Evolutionary conservation across 441 rosid genomes (phyloP).

Genomic region (Adansonia grandidieri): DNA sequence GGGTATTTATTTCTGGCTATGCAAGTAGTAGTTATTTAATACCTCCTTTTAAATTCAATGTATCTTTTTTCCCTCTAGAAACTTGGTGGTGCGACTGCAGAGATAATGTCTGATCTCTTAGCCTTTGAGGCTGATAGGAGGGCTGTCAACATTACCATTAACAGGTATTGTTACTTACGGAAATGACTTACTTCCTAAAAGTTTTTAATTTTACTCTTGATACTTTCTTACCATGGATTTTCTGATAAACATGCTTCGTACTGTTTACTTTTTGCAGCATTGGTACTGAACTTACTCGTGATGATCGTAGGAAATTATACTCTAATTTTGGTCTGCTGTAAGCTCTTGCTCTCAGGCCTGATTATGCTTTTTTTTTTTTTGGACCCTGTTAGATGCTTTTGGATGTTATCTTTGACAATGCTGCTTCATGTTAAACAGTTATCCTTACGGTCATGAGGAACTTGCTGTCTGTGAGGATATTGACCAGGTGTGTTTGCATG

Average conservation of each 20-base stretch:
- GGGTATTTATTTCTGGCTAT: background rate
- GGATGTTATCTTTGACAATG: slow-evolving; percentile 17
- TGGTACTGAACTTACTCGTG: slow-evolving; percentile 98
- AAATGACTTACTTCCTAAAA: background rate
- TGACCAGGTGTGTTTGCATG: slow-evolving; percentile 68
- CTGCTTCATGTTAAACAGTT: slow-evolving; percentile 47
- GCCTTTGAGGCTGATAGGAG: slow-evolving; percentile 97
- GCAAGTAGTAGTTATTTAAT: background rate
- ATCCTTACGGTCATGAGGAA: slow-evolving; percentile 96
- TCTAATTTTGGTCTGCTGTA: slow-evolving; percentile 95
- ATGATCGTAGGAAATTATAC: slow-evolving; percentile 92
- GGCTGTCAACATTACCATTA: slow-evolving; percentile 90
- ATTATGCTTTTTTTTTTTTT: background rate
- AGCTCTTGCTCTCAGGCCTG: slow-evolving; percentile 32
- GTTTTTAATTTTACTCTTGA: background rate
- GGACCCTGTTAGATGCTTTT: background rate
- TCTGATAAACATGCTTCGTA: slow-evolving; percentile 9
- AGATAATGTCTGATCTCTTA: slow-evolving; percentile 97
- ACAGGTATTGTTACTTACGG: slow-evolving; percentile 53
- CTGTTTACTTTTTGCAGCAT: slow-evolving; percentile 54
- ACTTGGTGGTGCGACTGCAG: slow-evolving; percentile 97
- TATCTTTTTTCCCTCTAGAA: slow-evolving; percentile 47
- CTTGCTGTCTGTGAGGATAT: slow-evolving; percentile 94
- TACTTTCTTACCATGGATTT: background rate
- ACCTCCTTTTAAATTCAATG: slow-evolving; percentile 18